Conservation (phyloP, 352 stramenopile species). For the Hyaloperonospora brassicae region DNA sequence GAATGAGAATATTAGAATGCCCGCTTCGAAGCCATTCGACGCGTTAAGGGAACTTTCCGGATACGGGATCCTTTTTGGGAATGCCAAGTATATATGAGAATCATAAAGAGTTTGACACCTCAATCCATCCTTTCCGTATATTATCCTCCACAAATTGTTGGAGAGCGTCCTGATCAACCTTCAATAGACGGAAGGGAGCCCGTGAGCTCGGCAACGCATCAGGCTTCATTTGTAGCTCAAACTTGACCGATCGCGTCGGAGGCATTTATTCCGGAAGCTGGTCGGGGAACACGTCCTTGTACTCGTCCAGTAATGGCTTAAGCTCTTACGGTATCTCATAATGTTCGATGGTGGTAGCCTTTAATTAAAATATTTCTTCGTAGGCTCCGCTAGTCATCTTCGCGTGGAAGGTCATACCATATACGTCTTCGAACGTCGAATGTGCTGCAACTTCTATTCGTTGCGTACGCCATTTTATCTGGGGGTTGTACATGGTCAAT, state of each 20-base stretch:
- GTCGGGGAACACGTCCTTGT: constrained; percentile 14
- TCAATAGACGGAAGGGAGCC: constrained; percentile 14
- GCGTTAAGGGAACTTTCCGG: constrained; percentile 7
- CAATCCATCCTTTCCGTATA: constrained; percentile 19
- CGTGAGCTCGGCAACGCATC: constrained; percentile 11
- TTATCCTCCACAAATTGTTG: constrained; percentile 12
- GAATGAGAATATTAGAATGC: constrained; percentile 9
- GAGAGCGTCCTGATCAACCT: constrained; percentile 9
- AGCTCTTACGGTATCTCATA: background rate
- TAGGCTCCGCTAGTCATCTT: background rate
- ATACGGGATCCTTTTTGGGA: constrained; percentile 15
- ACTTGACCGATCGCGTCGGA: constrained; percentile 9
- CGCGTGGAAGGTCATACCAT: constrained; percentile 6
- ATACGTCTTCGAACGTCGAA: constrained; percentile 3
- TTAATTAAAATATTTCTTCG: constrained; percentile 11
- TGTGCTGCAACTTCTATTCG: constrained; percentile 1
- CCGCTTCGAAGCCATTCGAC: constrained; percentile 13
- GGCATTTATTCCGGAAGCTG: constrained; percentile 11
- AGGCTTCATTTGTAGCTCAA: constrained; percentile 20
- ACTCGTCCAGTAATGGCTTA: constrained; percentile 1
- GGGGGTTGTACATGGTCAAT: constrained; percentile 8
- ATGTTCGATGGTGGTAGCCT: constrained; percentile 4
- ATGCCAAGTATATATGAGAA: constrained; percentile 23
- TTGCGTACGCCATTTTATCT: constrained; percentile 12
- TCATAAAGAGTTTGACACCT: constrained; percentile 20